Evolutionary conservation across 2,329 filamentous ascomycete genomes (phyloP).

Genomic region (Zalaria sp.): DNA sequence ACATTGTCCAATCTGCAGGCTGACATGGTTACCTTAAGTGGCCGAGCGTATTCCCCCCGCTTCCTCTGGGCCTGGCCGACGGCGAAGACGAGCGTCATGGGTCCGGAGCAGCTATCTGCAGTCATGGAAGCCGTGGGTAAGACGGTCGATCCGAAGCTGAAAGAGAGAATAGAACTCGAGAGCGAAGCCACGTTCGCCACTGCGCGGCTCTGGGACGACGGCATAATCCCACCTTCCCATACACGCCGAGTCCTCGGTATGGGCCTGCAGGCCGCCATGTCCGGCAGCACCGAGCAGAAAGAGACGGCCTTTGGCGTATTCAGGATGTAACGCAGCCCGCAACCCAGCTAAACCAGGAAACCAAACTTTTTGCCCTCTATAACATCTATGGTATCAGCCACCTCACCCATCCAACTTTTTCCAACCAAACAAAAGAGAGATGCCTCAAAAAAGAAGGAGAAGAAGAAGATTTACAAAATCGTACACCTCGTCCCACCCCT

Average conservation of each 20-base stretch:
- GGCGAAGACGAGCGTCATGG: slow-evolving; percentile 93
- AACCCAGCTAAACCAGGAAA: background rate
- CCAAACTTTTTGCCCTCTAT: background rate
- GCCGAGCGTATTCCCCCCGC: slow-evolving; percentile 78
- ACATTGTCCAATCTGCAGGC: background rate
- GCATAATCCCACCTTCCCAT: slow-evolving; percentile 35
- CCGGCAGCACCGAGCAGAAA: slow-evolving; percentile 18
- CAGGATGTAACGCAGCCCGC: slow-evolving; percentile 18
- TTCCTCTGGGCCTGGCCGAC: slow-evolving; percentile 98
- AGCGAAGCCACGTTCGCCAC: slow-evolving; percentile 81
- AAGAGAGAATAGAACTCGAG: slow-evolving; percentile 74
- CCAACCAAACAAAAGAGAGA: no score
- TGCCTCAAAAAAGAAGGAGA: background rate
- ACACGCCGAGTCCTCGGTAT: slow-evolving; percentile 34
- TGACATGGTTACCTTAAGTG: slow-evolving; percentile 31
- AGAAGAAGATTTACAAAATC: slow-evolving; percentile 1
- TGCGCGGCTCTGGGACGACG: slow-evolving; percentile 69
- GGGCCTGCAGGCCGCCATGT: slow-evolving; percentile 30
- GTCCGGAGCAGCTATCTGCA: slow-evolving; percentile 73
- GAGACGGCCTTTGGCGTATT: slow-evolving; percentile 25
- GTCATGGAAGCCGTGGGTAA: slow-evolving; percentile 94
- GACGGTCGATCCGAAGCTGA: slow-evolving; percentile 64
- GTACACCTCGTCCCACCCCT: slow-evolving; percentile 1
- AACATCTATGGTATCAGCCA: background rate
- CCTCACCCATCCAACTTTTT: no score